Conservation (phyloP, 2,329 filamentous ascomycete genomes). For the Monosporascus cannonballus region DNA sequence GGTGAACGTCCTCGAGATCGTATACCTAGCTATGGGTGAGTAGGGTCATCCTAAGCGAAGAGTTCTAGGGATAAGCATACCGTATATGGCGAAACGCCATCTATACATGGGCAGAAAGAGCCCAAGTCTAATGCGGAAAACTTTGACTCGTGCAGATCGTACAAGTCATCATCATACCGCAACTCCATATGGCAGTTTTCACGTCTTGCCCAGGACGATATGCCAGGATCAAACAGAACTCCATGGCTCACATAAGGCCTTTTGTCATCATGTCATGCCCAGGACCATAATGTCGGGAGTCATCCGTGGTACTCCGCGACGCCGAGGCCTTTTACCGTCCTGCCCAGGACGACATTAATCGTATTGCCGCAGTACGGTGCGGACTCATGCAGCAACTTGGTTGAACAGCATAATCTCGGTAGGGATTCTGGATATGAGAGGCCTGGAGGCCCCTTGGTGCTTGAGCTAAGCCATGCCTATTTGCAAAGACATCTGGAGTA, state of each 20-base stretch:
- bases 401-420: not conserved
- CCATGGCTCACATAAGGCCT: conserved; percentile 11
- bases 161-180: conserved; percentile 12
- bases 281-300: conserved; percentile 14
- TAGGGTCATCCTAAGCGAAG: not conserved
- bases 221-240: conserved; percentile 7
- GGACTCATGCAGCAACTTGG: not conserved
- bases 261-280: conserved; percentile 19
- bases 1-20: conserved; percentile 18
- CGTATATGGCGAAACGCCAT: conserved; percentile 13
- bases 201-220: conserved; percentile 29
- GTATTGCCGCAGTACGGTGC: not conserved
- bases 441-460: not conserved
- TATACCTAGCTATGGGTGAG: conserved; percentile 9
- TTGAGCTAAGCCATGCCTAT: not conserved
- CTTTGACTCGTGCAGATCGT: conserved; percentile 11
- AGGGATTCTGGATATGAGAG: not conserved
- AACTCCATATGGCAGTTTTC: conserved; percentile 24
- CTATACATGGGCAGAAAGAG: conserved; percentile 8
- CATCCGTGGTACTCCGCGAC: conserved; percentile 4
- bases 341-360: conserved; percentile 31
- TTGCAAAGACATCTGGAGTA: not conserved
- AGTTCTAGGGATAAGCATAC: conserved; percentile 5
- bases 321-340: conserved; percentile 32
- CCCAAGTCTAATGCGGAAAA: conserved; percentile 17